These are phyloP conservation scores for Clavispora vitiphila DNA, from an alignment of 805 yeast species.

Conservation along the genomic window DNA sequence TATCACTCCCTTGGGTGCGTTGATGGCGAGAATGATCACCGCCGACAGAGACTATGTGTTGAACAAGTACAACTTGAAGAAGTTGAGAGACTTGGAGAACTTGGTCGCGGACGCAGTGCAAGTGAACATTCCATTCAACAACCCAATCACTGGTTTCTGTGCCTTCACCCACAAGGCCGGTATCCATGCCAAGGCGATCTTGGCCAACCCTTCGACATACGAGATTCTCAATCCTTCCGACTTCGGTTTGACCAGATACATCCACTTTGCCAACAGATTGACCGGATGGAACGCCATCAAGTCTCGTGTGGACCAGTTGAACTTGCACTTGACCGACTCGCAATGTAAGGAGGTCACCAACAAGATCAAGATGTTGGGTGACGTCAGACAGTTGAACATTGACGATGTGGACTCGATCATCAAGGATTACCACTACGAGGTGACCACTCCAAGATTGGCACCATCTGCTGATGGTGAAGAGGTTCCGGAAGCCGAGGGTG, in stretches of 20 bases:
- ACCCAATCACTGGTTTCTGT: conserved; percentile 61
- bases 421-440: conserved; percentile 47
- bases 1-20: conserved; percentile 56
- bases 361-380: conserved; percentile 54
- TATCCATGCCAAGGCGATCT: conserved; percentile 57
- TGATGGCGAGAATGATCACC: conserved; percentile 61
- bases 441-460: conserved; percentile 26
- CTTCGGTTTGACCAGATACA: conserved; percentile 57
- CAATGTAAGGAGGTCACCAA: conserved; percentile 53
- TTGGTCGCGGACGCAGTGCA: conserved; percentile 56
- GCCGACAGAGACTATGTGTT: conserved; percentile 56
- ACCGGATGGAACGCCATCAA: conserved; percentile 64
- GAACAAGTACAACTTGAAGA: conserved; percentile 51
- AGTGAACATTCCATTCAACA: conserved; percentile 56
- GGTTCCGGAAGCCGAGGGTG: conserved; percentile 21
- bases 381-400: conserved; percentile 53
- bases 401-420: conserved; percentile 60
- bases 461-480: conserved; percentile 15
- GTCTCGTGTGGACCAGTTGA: conserved; percentile 56
- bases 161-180: conserved; percentile 64
- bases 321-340: conserved; percentile 50
- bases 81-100: conserved; percentile 54
- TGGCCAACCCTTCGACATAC: conserved; percentile 60
- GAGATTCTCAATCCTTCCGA: conserved; percentile 55
- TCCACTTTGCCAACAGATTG: conserved; percentile 56